Evolutionary conservation across 495 filamentous ascomycete species (phyloP).

Genomic region (Astrothelium subdiscretum): DNA sequence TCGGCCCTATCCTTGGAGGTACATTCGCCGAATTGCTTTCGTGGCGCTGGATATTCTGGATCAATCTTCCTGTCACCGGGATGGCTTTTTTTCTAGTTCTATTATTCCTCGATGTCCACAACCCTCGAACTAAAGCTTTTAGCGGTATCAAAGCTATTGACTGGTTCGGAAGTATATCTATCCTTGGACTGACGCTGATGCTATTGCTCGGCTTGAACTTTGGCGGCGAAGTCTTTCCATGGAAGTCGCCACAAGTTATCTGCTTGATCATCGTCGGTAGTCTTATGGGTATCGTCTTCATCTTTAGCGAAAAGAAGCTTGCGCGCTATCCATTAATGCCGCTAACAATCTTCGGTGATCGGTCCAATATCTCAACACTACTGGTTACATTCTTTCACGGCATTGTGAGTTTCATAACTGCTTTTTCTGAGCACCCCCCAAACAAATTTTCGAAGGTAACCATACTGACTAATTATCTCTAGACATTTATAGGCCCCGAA

Average conservation of each 20-base stretch:
- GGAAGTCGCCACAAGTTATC: constrained; percentile 27
- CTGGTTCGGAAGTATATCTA: constrained; percentile 35
- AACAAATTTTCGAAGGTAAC: too few relatives aligned
- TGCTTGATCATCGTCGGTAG: constrained; percentile 28
- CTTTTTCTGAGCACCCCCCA: too few relatives aligned
- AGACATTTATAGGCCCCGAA: constrained; percentile 38
- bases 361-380: constrained; percentile 28
- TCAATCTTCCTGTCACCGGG: constrained; percentile 55
- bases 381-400: constrained; percentile 34
- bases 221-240: constrained; percentile 26
- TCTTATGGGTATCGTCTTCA: constrained; percentile 23
- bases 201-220: constrained; percentile 30
- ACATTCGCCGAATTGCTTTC: constrained; percentile 48
- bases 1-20: constrained; percentile 61
- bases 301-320: constrained; percentile 25
- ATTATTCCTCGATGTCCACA: constrained; percentile 47
- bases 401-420: constrained; percentile 35
- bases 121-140: constrained; percentile 41
- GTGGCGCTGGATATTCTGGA: constrained; percentile 65
- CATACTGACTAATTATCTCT: background rate
- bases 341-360: constrained; percentile 19
- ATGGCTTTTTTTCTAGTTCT: constrained; percentile 45
- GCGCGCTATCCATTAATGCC: constrained; percentile 30
- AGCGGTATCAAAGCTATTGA: constrained; percentile 39
- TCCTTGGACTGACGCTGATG: constrained; percentile 26